Conservation (phyloP, 2,329 filamentous ascomycete species). For the Orbilia quercus region DNA sequence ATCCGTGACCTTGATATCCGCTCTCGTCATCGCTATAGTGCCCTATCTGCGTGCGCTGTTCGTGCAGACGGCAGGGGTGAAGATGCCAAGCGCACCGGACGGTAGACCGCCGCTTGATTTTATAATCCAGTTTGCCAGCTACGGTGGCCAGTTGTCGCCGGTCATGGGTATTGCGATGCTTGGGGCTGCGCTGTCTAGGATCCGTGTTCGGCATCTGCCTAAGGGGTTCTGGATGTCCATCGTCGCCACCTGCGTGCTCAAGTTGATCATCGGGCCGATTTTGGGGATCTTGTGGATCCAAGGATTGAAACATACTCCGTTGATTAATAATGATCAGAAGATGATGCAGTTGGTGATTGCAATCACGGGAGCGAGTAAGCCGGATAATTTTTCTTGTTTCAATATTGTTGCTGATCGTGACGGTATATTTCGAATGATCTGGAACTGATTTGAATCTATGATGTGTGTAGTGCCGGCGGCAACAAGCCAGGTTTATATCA, state of each 20-base stretch:
- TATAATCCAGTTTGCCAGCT: conserved; percentile 59
- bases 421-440: not conserved
- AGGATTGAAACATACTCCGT: conserved; percentile 56
- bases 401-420: too few species aligned
- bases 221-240: conserved; percentile 60
- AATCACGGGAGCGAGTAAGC: conserved; percentile 58
- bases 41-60: conserved; percentile 59
- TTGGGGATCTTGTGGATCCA: conserved; percentile 59
- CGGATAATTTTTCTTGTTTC: conserved; percentile 1
- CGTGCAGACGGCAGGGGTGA: conserved; percentile 42
- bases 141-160: conserved; percentile 58
- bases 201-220: conserved; percentile 58
- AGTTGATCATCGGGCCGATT: conserved; percentile 59
- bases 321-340: conserved; percentile 58
- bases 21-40: conserved; percentile 58
- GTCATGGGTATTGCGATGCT: conserved; percentile 59
- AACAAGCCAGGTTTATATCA: conserved; percentile 59
- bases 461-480: conserved; percentile 58
- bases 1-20: conserved; percentile 58
- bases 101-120: conserved; percentile 59
- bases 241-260: conserved; percentile 58
- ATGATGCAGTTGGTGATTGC: conserved; percentile 60
- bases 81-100: conserved; percentile 58
- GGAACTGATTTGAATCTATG: conserved; percentile 21
- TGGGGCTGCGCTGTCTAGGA: conserved; percentile 58